Evolutionary conservation across 345 rosid genomes (phyloP).

Genomic region (Hirschfeldia incana): DNA sequence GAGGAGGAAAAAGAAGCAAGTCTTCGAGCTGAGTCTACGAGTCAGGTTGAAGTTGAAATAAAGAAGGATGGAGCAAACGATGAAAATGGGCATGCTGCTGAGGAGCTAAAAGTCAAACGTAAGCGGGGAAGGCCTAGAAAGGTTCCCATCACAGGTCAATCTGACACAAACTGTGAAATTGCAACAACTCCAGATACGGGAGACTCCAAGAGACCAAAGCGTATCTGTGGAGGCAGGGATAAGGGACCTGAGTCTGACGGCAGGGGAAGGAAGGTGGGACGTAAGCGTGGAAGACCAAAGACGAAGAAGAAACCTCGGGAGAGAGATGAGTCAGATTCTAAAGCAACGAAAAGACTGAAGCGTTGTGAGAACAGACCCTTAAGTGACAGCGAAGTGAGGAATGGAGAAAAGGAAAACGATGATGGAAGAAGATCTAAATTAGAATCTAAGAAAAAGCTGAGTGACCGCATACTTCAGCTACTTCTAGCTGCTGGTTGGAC

Average conservation of each 20-base stretch:
- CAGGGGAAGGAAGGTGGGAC: slow-evolving; percentile 23
- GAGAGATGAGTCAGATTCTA: slow-evolving; percentile 31
- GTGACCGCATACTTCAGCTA: slow-evolving; percentile 66
- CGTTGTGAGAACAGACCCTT: slow-evolving; percentile 12
- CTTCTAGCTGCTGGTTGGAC: slow-evolving; percentile 89
- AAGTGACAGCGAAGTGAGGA: slow-evolving; percentile 13
- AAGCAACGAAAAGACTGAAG: slow-evolving; percentile 16
- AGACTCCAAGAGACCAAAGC: slow-evolving; percentile 34
- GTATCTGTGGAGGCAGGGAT: slow-evolving; percentile 19
- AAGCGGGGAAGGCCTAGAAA: slow-evolving; percentile 49
- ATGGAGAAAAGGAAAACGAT: slow-evolving; percentile 25
- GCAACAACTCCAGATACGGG: slow-evolving; percentile 3
- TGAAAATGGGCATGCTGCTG: slow-evolving; percentile 9
- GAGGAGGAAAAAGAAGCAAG: slow-evolving; percentile 14
- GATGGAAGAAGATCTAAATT: slow-evolving; percentile 33
- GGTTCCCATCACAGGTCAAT: slow-evolving; percentile 14
- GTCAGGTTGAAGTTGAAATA: slow-evolving; percentile 4
- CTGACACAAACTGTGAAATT: slow-evolving; percentile 20
- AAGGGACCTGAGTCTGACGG: slow-evolving; percentile 22
- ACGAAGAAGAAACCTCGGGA: slow-evolving; percentile 22
- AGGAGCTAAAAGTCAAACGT: slow-evolving; percentile 17
- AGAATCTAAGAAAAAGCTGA: slow-evolving; percentile 53
- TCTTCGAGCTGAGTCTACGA: slow-evolving; percentile 1
- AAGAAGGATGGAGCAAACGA: slow-evolving; percentile 10
- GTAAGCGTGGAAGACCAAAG: slow-evolving; percentile 28